Conservation (phyloP, 805 yeast genomes). For the Wickerhamomyces sydowiorum region DNA sequence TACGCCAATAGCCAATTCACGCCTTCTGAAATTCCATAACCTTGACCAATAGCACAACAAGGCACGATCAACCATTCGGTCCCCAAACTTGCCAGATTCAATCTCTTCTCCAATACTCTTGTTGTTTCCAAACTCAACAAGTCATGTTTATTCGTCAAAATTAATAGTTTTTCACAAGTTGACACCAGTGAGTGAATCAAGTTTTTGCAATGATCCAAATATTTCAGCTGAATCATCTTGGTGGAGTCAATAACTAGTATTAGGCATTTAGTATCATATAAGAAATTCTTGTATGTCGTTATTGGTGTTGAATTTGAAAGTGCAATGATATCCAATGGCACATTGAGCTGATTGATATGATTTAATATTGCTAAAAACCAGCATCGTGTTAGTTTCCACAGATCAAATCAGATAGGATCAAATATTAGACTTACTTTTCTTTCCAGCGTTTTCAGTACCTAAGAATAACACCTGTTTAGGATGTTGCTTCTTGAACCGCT, state of each 20-base stretch:
- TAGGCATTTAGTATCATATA: slow-evolving; percentile 11
- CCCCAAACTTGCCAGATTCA: slow-evolving; percentile 3
- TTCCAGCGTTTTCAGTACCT: slow-evolving; percentile 15
- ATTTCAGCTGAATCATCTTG: slow-evolving; percentile 4
- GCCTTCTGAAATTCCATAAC: slow-evolving; percentile 22
- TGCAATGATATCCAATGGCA: slow-evolving; percentile 14
- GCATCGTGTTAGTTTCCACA: background rate
- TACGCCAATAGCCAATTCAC: slow-evolving; percentile 22
- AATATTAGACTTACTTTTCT: slow-evolving; percentile 3
- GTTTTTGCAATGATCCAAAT: slow-evolving; percentile 3
- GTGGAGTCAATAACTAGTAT: slow-evolving; percentile 19
- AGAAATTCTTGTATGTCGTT: slow-evolving; percentile 14
- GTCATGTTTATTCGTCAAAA: slow-evolving; percentile 18
- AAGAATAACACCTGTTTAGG: slow-evolving; percentile 11
- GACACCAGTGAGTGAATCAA: slow-evolving; percentile 1
- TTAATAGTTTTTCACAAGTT: slow-evolving; percentile 8
- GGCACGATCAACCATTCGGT: slow-evolving; percentile 16
- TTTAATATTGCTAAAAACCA: slow-evolving; percentile 5
- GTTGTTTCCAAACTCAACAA: slow-evolving; percentile 2
- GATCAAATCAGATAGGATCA: background rate
- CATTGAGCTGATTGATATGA: slow-evolving; percentile 6
- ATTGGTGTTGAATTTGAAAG: slow-evolving; percentile 15
- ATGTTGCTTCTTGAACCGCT: slow-evolving; percentile 1
- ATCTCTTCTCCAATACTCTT: slow-evolving; percentile 9
- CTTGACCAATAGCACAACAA: slow-evolving; percentile 6